These are phyloP conservation scores for Coemansia sp. DNA, from an alignment of 192 early-diverging fungal genomes.

Conservation along the genomic window DNA sequence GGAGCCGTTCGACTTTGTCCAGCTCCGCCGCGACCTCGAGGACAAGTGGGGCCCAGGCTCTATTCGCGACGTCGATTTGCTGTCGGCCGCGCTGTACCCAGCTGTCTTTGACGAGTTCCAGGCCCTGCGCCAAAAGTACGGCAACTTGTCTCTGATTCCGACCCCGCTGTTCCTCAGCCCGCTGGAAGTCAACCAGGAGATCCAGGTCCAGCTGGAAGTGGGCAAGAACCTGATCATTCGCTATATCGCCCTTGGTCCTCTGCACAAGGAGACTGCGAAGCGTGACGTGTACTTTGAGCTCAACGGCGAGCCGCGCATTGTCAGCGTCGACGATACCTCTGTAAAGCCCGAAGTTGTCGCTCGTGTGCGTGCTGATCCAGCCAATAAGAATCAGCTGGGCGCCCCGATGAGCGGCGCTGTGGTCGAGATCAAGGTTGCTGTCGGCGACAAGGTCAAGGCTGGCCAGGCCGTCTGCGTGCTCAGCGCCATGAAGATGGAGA, in stretches of 20 bases:
- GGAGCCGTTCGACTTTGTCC: conserved; percentile 73
- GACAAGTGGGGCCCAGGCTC: conserved; percentile 75
- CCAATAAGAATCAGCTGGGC: conserved; percentile 77
- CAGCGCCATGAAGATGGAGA: conserved; percentile 99
- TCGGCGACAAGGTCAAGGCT: conserved; percentile 78
- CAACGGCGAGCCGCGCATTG: conserved; percentile 90
- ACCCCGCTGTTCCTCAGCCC: conserved; percentile 89
- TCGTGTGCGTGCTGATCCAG: conserved; percentile 75
- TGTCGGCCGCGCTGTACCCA: conserved; percentile 89
- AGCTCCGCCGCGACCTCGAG: conserved; percentile 69
- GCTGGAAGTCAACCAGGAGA: conserved; percentile 84
- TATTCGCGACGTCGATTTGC: conserved; percentile 85
- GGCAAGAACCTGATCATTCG: conserved; percentile 91
- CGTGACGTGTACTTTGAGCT: conserved; percentile 96
- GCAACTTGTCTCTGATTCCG: conserved; percentile 86
- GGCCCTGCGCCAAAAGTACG: conserved; percentile 69
- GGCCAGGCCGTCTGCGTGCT: conserved; percentile 91
- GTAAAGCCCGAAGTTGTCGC: conserved; percentile 60
- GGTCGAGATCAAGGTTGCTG: conserved; percentile 84
- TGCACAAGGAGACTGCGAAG: conserved; percentile 63
- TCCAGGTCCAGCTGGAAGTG: conserved; percentile 79
- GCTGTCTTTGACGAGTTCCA: conserved; percentile 89
- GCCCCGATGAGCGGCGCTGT: conserved; percentile 98
- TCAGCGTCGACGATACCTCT: conserved; percentile 67
- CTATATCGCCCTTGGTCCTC: conserved; percentile 83